Percentiles rank a stretch among this genome's conserved stretches.
phyloP scores from a whole-genome alignment of 202 grass and related monocot genomes.

The Carex arenaria region DNA sequence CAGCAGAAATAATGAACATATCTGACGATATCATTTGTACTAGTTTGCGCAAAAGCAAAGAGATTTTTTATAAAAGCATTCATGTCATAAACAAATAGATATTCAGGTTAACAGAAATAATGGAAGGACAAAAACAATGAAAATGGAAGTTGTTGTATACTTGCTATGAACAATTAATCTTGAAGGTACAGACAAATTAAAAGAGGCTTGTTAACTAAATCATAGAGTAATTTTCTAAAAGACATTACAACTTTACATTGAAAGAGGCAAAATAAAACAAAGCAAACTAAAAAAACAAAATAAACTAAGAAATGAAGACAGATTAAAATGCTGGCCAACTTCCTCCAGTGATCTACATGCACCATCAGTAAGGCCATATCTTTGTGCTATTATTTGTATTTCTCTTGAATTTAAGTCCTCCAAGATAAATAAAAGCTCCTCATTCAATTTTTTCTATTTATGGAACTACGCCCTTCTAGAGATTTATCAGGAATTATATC shows the following conservation, averaged over 20 bases:
- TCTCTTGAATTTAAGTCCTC: conserved; percentile 52
- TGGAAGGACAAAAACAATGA: background rate
- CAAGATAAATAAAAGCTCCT: conserved; percentile 54
- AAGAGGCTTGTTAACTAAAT: background rate
- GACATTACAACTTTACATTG: conserved; percentile 1
- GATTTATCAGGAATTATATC: conserved; percentile 61
- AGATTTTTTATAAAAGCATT: background rate
- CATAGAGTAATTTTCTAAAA: background rate
- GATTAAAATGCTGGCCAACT: conserved; percentile 51
- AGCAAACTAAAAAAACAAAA: background rate
- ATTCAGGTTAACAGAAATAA: background rate
- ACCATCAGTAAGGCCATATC: conserved; percentile 69
- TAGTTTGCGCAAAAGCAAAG: background rate
- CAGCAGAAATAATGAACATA: no score
- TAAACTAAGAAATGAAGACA: conserved; percentile 19
- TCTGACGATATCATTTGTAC: background rate
- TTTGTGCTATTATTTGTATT: conserved; percentile 42
- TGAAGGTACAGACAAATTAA: background rate
- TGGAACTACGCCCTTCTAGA: conserved; percentile 30
- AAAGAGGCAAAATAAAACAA: background rate
- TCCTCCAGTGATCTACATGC: conserved; percentile 63
- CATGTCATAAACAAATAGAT: background rate
- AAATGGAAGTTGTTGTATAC: background rate
- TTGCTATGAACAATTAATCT: background rate
- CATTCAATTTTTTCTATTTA: conserved; percentile 43